These are phyloP conservation scores for Arachis stenosperma DNA, from an alignment of 306 rosid species.

Conservation along the genomic window DNA sequence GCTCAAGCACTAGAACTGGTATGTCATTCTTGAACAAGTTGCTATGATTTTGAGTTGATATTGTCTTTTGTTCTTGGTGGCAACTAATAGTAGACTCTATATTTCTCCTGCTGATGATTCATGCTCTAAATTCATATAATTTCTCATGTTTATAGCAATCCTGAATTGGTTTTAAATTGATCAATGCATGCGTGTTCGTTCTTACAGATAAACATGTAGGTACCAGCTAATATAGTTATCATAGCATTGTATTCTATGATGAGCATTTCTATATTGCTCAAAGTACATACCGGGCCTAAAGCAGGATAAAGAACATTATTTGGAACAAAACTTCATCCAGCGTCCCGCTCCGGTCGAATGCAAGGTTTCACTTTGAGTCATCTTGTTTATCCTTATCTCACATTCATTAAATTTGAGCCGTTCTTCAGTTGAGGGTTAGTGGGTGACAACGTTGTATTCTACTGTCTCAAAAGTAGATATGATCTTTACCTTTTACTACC, in stretches of 20 bases:
- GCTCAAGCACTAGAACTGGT: constrained; percentile 78
- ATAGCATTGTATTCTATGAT: neutral
- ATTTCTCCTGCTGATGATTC: constrained; percentile 3
- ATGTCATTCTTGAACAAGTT: constrained; percentile 21
- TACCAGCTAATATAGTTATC: constrained; percentile 1
- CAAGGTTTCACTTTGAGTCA: neutral
- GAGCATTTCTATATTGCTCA: constrained; percentile 9
- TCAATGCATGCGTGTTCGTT: constrained; percentile 1
- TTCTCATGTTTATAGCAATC: constrained; percentile 25
- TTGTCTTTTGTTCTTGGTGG: neutral
- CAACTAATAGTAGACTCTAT: constrained; percentile 9
- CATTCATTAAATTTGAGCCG: neutral
- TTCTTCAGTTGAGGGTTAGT: neutral
- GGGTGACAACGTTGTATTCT: neutral
- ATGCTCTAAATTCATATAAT: constrained; percentile 13
- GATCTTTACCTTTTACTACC: neutral
- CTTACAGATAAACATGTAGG: constrained; percentile 19
- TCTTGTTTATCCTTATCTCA: neutral
- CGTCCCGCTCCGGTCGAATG: neutral
- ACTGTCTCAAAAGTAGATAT: neutral
- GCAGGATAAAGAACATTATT: constrained; percentile 2
- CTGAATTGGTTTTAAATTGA: constrained; percentile 17
- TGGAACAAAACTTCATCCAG: constrained; percentile 7
- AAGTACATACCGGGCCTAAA: constrained; percentile 13
- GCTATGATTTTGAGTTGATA: constrained; percentile 14